Percentiles rank a stretch among this genome's conserved stretches.
Evolutionary conservation across 1,284 basidiomycete genomes (phyloP).

Genomic region (Ceraceosorus guamensis): DNA sequence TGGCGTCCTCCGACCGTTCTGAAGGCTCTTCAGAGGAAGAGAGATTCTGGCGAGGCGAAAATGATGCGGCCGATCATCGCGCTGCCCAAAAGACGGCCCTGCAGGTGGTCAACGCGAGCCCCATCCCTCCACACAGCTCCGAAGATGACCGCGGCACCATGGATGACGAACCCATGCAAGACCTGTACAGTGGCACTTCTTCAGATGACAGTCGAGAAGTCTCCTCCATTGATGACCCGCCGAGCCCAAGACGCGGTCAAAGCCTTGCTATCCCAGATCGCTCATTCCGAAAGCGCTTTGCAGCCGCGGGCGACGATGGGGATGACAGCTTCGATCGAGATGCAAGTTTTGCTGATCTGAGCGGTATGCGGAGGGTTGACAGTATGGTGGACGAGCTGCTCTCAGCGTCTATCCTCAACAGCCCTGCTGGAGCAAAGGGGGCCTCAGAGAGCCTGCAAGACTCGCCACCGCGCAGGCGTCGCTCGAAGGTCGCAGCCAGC

Average conservation of each 20-base stretch:
- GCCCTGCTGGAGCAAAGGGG: too few relatives aligned
- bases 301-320: neutral
- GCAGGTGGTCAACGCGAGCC: conserved; percentile 21
- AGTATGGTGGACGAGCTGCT: conserved; percentile 44
- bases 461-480: too few relatives aligned
- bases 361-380: conserved; percentile 34
- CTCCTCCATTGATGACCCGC: conserved; percentile 22
- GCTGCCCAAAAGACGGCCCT: too few relatives aligned
- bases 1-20: neutral
- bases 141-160: too few relatives aligned
- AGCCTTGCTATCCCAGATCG: neutral
- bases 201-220: conserved; percentile 22
- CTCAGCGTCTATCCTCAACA: conserved; percentile 30
- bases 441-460: too few relatives aligned
- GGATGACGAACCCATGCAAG: conserved; percentile 3
- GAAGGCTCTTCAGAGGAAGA: conserved; percentile 5
- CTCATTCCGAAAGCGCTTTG: neutral
- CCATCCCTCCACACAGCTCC: neutral
- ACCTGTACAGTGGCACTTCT: conserved; percentile 1
- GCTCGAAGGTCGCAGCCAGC: too few relatives aligned
- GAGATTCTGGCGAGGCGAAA: conserved; percentile 5
- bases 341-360: conserved; percentile 13
- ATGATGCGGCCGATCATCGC: neutral
- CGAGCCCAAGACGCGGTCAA: conserved; percentile 12
- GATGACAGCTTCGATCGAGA: conserved; percentile 11